Evolutionary conservation across 257 asterid genomes (phyloP).

Genomic region (Ilex aquifolium): DNA sequence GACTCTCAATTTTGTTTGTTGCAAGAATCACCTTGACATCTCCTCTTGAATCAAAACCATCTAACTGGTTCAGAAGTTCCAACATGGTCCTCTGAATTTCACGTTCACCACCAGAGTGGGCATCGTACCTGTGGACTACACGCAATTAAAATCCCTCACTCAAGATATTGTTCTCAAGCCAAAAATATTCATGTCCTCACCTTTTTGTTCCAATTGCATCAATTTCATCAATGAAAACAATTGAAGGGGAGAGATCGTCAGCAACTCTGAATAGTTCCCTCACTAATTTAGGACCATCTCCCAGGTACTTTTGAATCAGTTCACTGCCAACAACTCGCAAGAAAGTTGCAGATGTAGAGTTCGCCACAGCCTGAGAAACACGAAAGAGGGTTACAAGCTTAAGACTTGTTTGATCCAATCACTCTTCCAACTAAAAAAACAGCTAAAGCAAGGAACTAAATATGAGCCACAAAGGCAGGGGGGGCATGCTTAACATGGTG

Average conservation of each 20-base stretch:
- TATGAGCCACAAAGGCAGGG: too few relatives aligned
- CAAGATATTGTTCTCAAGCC: background rate
- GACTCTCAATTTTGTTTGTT: conserved; percentile 31
- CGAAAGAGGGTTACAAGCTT: conserved; percentile 6
- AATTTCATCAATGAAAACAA: conserved; percentile 91
- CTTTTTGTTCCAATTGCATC: conserved; percentile 93
- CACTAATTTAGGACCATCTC: conserved; percentile 96
- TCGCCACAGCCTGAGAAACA: conserved; percentile 74
- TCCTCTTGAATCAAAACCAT: conserved; percentile 33
- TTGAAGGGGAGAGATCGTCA: conserved; percentile 90
- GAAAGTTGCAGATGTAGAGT: conserved; percentile 95
- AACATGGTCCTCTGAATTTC: conserved; percentile 86
- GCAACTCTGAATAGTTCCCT: conserved; percentile 97
- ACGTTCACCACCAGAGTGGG: conserved; percentile 98
- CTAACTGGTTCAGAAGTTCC: conserved; percentile 35
- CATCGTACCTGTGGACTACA: conserved; percentile 57
- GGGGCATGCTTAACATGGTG: too few relatives aligned
- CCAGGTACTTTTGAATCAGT: conserved; percentile 83
- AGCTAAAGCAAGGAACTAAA: too few relatives aligned
- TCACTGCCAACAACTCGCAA: conserved; percentile 97
- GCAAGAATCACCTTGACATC: conserved; percentile 36
- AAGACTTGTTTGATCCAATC: background rate
- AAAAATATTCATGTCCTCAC: conserved; percentile 24
- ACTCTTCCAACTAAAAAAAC: too few relatives aligned
- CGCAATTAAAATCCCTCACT: conserved; percentile 4